Base-by-base conservation (phyloP, 73 alveolate species). In the Breviolum minutum region DNA sequence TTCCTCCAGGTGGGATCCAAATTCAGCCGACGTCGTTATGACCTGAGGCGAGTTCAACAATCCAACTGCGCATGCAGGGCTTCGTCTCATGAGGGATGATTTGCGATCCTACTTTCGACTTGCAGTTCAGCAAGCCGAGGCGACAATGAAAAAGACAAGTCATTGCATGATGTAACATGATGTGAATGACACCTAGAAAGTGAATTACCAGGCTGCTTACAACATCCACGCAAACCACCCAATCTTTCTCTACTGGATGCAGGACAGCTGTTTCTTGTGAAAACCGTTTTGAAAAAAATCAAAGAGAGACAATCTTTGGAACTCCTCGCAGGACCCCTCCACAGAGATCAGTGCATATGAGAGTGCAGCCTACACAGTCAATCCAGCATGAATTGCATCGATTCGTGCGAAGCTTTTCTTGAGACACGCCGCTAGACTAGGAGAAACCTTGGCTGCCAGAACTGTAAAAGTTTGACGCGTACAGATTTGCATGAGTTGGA, bases 241-340 rank as follows among this genome's bases (percentile, higher is more conserved):
- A 61, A 80, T 94, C 74, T 94, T 94, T 64, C 64, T 94, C 99
- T 94, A 94, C 71, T 94, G 99, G 99, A 94, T 94, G 99, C 99
- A 94, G 92, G 99, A 40, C 70, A 20, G 22, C 54, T 12, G 7
- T 26, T 32, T 9, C 17, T 20, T 40, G 14, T 11, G 64, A 4
- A 68, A 17, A 17, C 17, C n/a, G 24, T 22, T 68, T 14, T 68
- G 77, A 68, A 14, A 22, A 68, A 68, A 22, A 68, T 68, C 77
- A 14, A 68, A 68, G 77, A 0, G 77, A 22, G 24, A 17, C 24
- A 22, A 22, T 14, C n/a, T 17, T 17, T 14, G 24, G 24, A 32
- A 5, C n/a, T 66, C 16, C 7, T n/a, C 22, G 8, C 97, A 91
- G 98, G 98, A 92, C 64, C 98, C 98, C 10, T 84, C 98, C 64